Evolutionary conservation across 495 filamentous ascomycete genomes (phyloP).

Genomic region (Elasticomyces elasticus): DNA sequence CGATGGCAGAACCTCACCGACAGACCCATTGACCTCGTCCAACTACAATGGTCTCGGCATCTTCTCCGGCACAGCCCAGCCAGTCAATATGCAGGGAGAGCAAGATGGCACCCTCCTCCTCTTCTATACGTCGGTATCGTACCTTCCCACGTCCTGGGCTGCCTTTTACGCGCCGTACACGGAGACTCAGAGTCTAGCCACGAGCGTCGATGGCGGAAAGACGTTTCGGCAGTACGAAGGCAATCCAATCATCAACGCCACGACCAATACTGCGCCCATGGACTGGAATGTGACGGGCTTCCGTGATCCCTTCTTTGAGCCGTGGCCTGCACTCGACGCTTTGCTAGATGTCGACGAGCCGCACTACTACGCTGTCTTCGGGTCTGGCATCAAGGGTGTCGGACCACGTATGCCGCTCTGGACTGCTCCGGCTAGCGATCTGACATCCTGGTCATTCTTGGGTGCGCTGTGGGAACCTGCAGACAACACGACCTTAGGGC

Average conservation of each 20-base stretch:
- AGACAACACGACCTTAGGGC: constrained; percentile 31
- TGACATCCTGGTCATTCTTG: constrained; percentile 44
- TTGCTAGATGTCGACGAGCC: constrained; percentile 28
- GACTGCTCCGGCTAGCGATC: constrained; percentile 36
- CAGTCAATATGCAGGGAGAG: constrained; percentile 36
- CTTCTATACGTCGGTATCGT: constrained; percentile 44
- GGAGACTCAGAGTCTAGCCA: constrained; percentile 43
- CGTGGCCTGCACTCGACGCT: constrained; percentile 36
- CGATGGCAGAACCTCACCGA: constrained; percentile 5
- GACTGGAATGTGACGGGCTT: constrained; percentile 44
- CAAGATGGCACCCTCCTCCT: constrained; percentile 36
- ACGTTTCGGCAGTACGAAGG: constrained; percentile 41
- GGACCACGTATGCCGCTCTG: constrained; percentile 46
- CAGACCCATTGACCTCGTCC: neutral
- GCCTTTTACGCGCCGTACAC: constrained; percentile 40
- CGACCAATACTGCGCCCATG: constrained; percentile 31
- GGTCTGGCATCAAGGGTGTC: constrained; percentile 41
- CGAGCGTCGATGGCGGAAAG: constrained; percentile 39
- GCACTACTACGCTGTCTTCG: constrained; percentile 43
- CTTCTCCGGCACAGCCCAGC: constrained; percentile 43
- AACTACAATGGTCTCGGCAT: constrained; percentile 42
- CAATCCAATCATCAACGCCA: constrained; percentile 40
- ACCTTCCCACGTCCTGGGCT: constrained; percentile 42
- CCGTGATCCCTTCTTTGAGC: constrained; percentile 44
- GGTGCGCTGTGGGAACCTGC: constrained; percentile 39